Conservation (phyloP, 176 grass and related monocot species). For the Avena sativa region DNA sequence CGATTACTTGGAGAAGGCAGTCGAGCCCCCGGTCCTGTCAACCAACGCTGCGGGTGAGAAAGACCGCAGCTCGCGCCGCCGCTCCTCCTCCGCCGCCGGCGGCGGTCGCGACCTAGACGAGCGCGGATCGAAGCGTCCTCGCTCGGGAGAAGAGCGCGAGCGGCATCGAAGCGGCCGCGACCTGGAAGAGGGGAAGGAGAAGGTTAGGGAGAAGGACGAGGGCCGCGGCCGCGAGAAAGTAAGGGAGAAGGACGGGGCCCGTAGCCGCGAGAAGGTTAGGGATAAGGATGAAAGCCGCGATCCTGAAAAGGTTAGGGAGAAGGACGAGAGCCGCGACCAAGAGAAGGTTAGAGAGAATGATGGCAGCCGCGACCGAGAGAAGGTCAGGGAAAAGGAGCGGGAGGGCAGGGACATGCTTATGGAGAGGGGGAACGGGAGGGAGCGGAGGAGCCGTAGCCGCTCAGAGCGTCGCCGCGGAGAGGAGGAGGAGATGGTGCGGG, state of each 20-base stretch:
- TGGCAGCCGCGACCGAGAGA: slow-evolving; percentile 24
- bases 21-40: slow-evolving; percentile 55
- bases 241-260: slow-evolving; percentile 44
- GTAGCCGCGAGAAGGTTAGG: slow-evolving; percentile 39
- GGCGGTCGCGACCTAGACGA: slow-evolving; percentile 55
- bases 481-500: slow-evolving; percentile 70
- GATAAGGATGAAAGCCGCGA: slow-evolving; percentile 54
- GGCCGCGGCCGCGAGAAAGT: slow-evolving; percentile 49
- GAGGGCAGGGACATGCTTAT: slow-evolving; percentile 37
- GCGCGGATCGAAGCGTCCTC: slow-evolving; percentile 68
- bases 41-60: slow-evolving; percentile 68
- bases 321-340: slow-evolving; percentile 23
- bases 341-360: slow-evolving; percentile 45
- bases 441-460: slow-evolving; percentile 72
- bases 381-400: slow-evolving; percentile 46
- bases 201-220: slow-evolving; percentile 54
- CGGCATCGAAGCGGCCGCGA: slow-evolving; percentile 57
- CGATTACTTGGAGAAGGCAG: slow-evolving; percentile 93
- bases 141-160: slow-evolving; percentile 61
- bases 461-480: slow-evolving; percentile 61
- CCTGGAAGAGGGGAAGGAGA: slow-evolving; percentile 62
- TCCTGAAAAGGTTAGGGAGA: slow-evolving; percentile 52
- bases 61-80: slow-evolving; percentile 67
- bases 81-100: slow-evolving; percentile 31
- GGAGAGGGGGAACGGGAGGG: slow-evolving; percentile 48